phyloP scores from a whole-genome alignment of 805 yeast genomes.

The Schizosaccharomyces cryophilus region DNA sequence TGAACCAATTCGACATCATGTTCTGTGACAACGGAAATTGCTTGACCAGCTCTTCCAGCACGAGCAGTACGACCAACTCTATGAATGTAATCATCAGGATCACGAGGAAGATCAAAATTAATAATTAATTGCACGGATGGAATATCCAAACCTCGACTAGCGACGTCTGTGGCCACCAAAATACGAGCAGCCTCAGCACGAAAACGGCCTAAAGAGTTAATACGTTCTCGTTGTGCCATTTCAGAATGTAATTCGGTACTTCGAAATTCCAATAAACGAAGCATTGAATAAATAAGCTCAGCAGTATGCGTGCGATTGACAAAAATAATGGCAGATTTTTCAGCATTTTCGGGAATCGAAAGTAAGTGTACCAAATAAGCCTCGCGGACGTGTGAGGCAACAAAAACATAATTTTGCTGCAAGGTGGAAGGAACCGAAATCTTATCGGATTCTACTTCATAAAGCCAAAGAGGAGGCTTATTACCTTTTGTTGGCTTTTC shows the following conservation, averaged over 20 bases:
- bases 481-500: constrained; percentile 33
- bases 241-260: constrained; percentile 84
- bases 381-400: constrained; percentile 76
- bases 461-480: constrained; percentile 35
- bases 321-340: constrained; percentile 59
- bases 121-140: constrained; percentile 77
- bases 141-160: constrained; percentile 89
- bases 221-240: constrained; percentile 79
- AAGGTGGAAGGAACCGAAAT: constrained; percentile 63
- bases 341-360: constrained; percentile 33
- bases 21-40: constrained; percentile 63
- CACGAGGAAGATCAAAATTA: constrained; percentile 84
- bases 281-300: constrained; percentile 56
- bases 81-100: constrained; percentile 88
- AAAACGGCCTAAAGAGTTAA: constrained; percentile 75
- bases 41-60: constrained; percentile 77
- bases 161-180: constrained; percentile 87
- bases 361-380: constrained; percentile 56
- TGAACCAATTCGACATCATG: constrained; percentile 59
- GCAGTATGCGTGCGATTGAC: constrained; percentile 82
- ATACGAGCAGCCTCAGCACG: constrained; percentile 87
- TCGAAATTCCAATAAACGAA: constrained; percentile 46
- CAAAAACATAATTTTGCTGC: constrained; percentile 36
- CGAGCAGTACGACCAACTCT: constrained; percentile 97
- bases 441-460: constrained; percentile 47